Percentiles rank a stretch among this genome's conserved stretches.
These are phyloP conservation scores for Gossypium turneri DNA, from an alignment of 345 rosid genomes.

Conservation along the genomic window DNA sequence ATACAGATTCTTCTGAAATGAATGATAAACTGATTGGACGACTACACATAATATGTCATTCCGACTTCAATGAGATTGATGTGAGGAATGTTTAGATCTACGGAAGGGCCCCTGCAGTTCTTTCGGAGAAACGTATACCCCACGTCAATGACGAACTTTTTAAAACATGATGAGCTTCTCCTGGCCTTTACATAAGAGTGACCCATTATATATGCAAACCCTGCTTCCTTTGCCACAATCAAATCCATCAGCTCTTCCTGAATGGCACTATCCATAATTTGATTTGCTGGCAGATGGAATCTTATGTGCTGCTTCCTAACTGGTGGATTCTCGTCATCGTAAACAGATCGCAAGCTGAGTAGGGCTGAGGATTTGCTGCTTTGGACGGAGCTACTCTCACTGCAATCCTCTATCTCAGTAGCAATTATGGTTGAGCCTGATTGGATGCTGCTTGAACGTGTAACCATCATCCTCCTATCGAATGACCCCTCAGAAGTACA, in stretches of 20 bases:
- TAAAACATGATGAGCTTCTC: slow-evolving; percentile 55
- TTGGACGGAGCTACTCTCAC: slow-evolving; percentile 37
- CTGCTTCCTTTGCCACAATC: slow-evolving; percentile 76
- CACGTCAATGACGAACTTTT: slow-evolving; percentile 64
- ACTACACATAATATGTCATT: slow-evolving; percentile 78
- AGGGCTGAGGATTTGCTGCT: slow-evolving; percentile 68
- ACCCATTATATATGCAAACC: slow-evolving; percentile 83
- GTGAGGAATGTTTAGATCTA: slow-evolving; percentile 85
- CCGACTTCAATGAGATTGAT: slow-evolving; percentile 93
- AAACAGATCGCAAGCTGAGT: slow-evolving; percentile 58
- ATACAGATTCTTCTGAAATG: background rate
- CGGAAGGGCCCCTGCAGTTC: slow-evolving; percentile 90
- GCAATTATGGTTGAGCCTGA: slow-evolving; percentile 45
- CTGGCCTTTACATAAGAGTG: slow-evolving; percentile 82
- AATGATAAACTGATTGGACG: background rate
- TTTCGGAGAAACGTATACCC: slow-evolving; percentile 85
- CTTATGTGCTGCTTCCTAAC: slow-evolving; percentile 60
- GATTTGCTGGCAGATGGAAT: slow-evolving; percentile 46
- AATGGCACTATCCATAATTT: slow-evolving; percentile 58
- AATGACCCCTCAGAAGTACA: slow-evolving; percentile 47
- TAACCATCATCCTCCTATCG: slow-evolving; percentile 90
- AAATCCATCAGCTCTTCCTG: slow-evolving; percentile 81
- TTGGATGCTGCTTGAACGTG: slow-evolving; percentile 53
- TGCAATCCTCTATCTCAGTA: slow-evolving; percentile 47
- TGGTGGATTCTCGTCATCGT: slow-evolving; percentile 59